phyloP scores from a whole-genome alignment of 257 asterid species.

The Craterostigma plantagineum region DNA sequence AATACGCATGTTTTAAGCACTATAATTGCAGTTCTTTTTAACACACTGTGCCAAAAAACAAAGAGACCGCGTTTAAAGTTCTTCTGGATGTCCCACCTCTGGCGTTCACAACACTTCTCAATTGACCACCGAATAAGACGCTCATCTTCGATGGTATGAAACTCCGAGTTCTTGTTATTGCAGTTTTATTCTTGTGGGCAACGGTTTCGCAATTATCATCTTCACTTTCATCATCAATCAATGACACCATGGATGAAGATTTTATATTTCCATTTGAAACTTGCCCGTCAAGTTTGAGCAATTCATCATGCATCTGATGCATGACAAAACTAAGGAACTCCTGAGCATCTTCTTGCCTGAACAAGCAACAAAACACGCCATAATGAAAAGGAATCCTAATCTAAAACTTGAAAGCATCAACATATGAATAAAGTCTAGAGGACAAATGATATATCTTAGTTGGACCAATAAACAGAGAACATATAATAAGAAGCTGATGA shows the following conservation, averaged over 20 bases:
- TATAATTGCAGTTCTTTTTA: not conserved
- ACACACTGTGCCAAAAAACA: not conserved
- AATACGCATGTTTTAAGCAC: not conserved
- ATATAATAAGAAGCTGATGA: too few species aligned
- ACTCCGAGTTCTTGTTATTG: conserved; percentile 65
- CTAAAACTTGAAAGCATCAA: too few species aligned
- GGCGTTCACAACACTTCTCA: conserved; percentile 67
- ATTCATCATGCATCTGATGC: conserved; percentile 91
- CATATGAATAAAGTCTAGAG: too few species aligned
- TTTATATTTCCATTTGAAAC: conserved; percentile 30
- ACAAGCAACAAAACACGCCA: conserved; percentile 12
- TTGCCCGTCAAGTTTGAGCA: conserved; percentile 55
- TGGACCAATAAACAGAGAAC: too few species aligned
- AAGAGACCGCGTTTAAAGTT: conserved; percentile 2
- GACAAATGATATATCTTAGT: too few species aligned
- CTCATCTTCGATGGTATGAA: conserved; percentile 61
- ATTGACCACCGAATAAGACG: conserved; percentile 65
- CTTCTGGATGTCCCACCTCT: conserved; percentile 64
- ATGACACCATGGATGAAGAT: conserved; percentile 39
- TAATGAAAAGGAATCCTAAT: conserved; percentile 7
- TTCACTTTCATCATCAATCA: conserved; percentile 40
- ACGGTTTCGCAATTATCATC: conserved; percentile 67
- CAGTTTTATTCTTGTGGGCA: conserved; percentile 50
- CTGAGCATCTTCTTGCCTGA: conserved; percentile 88
- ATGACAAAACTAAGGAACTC: conserved; percentile 72